phyloP scores from a whole-genome alignment of 2,329 filamentous ascomycete species.

The Biscogniauxia marginata region DNA sequence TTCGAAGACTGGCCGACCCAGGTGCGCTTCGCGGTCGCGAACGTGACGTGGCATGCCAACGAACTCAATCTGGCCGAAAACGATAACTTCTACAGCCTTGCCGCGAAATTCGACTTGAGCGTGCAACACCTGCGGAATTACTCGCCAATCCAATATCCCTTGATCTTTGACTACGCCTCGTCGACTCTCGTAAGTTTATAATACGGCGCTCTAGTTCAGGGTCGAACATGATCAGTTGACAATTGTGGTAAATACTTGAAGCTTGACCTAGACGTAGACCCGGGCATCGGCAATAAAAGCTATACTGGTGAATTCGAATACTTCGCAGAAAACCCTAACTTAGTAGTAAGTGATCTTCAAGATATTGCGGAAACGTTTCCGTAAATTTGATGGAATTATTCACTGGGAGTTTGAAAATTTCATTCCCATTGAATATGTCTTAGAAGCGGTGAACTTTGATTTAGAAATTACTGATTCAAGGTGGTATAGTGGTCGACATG shows the following conservation, averaged over 20 bases:
- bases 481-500: constrained; percentile 20
- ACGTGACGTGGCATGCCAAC: constrained; percentile 14
- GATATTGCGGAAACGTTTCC: too few species aligned
- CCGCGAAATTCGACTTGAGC: constrained; percentile 10
- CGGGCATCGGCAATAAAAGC: constrained; percentile 8
- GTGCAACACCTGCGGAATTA: constrained; percentile 13
- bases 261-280: constrained; percentile 14
- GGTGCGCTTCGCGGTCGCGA: constrained; percentile 15
- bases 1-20: constrained; percentile 13
- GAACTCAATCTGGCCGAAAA: constrained; percentile 11
- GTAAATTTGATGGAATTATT: too few species aligned
- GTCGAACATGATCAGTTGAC: background rate
- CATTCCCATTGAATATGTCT: too few species aligned
- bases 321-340: constrained; percentile 11
- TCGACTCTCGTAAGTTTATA: constrained; percentile 15
- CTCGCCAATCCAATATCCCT: constrained; percentile 11
- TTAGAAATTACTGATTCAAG: too few species aligned
- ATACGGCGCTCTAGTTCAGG: too few species aligned
- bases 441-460: too few species aligned
- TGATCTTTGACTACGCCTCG: constrained; percentile 13
- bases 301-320: constrained; percentile 10
- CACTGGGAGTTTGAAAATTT: too few species aligned
- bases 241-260: background rate
- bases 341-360: constrained; percentile 14
- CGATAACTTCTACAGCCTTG: constrained; percentile 7